Conservation (phyloP, 768 basidiomycete species). For the Phallus indusiatus region DNA sequence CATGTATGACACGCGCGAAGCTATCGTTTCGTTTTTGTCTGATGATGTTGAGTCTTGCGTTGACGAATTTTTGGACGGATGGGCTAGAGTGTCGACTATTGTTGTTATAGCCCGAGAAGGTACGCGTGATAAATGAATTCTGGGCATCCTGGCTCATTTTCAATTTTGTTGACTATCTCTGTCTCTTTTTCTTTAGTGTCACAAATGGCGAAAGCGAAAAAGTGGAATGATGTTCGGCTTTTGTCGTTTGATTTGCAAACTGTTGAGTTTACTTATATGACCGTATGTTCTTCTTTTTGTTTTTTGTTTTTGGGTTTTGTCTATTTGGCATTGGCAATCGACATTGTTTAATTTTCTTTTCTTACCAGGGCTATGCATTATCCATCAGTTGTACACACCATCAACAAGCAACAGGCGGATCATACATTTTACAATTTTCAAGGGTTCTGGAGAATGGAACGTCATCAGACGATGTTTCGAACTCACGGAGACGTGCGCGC, state of each 20-base stretch:
- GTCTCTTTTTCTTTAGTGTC: slow-evolving; percentile 48
- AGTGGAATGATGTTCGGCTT: slow-evolving; percentile 69
- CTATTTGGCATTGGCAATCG: neutral
- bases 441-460: slow-evolving; percentile 23
- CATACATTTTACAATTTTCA: slow-evolving; percentile 67
- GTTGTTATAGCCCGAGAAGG: slow-evolving; percentile 88
- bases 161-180: neutral
- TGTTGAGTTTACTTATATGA: slow-evolving; percentile 79
- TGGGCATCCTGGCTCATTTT: neutral
- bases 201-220: slow-evolving; percentile 65
- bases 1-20: slow-evolving; percentile 81
- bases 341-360: no score
- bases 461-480: slow-evolving; percentile 2
- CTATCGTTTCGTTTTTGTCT: slow-evolving; percentile 81
- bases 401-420: slow-evolving; percentile 55
- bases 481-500: slow-evolving; percentile 18
- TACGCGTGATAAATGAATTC: slow-evolving; percentile 21
- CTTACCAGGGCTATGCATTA: slow-evolving; percentile 60
- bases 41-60: slow-evolving; percentile 84
- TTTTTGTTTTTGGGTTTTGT: neutral
- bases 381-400: slow-evolving; percentile 74
- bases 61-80: slow-evolving; percentile 84
- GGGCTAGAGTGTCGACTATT: slow-evolving; percentile 89
- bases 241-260: slow-evolving; percentile 88
- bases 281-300: slow-evolving; percentile 27